Percentiles rank a stretch among this genome's conserved stretches.
phyloP scores from a whole-genome alignment of 352 stramenopile genomes.

The Pythium phragmiticola region DNA sequence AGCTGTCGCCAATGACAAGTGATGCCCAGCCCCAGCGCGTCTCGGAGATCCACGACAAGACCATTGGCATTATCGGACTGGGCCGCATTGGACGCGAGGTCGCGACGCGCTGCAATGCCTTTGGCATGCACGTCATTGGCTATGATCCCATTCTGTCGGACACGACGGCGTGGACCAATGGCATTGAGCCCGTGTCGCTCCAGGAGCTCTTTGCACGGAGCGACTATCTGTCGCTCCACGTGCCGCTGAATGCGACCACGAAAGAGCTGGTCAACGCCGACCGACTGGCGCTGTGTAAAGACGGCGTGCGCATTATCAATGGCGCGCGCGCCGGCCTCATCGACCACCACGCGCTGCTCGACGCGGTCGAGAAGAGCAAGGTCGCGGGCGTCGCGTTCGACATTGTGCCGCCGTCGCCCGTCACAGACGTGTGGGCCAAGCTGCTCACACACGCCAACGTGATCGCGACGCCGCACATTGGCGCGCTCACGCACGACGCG shows the following conservation, averaged over 20 bases:
- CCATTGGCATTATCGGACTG: conserved; percentile 93
- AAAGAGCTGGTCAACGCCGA: conserved; percentile 88
- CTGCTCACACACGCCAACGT: conserved; percentile 90
- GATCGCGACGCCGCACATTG: conserved; percentile 94
- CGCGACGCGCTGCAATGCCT: conserved; percentile 87
- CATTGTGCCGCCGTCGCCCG: conserved; percentile 54
- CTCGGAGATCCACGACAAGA: conserved; percentile 89
- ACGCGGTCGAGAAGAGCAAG: conserved; percentile 80
- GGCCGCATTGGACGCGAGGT: conserved; percentile 94
- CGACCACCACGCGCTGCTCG: conserved; percentile 89
- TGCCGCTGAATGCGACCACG: conserved; percentile 94
- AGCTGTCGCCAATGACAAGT: conserved; percentile 11
- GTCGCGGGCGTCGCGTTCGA: conserved; percentile 77
- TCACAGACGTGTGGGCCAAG: conserved; percentile 52
- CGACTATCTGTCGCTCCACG: conserved; percentile 97
- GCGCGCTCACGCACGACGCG: conserved; percentile 92
- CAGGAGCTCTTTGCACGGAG: conserved; percentile 87
- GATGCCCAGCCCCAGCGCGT: conserved; percentile 27
- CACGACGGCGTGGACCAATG: conserved; percentile 67
- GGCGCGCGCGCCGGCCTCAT: conserved; percentile 93
- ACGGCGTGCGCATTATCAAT: conserved; percentile 93
- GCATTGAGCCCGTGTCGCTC: conserved; percentile 84
- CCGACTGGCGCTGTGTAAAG: conserved; percentile 87
- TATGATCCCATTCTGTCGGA: conserved; percentile 93
- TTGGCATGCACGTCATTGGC: conserved; percentile 94